Percentiles rank a stretch among this genome's conserved stretches.
phyloP scores from a whole-genome alignment of 257 asterid species.

The Petunia axillaris region DNA sequence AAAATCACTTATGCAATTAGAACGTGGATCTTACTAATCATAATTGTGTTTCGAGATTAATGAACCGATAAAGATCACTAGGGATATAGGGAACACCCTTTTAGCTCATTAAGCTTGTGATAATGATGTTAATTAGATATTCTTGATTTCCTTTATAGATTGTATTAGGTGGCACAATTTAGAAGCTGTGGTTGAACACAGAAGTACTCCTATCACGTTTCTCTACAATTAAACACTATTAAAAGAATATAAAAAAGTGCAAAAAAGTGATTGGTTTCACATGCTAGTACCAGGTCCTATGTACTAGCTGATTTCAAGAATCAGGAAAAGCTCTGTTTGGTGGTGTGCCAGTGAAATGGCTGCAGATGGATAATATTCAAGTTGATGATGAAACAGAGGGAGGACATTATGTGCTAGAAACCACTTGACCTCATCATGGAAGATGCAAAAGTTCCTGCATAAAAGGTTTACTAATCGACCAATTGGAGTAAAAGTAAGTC shows the following conservation, averaged over 20 bases:
- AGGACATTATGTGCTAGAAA: background rate
- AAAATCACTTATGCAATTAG: constrained; percentile 45
- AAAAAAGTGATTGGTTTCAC: constrained; percentile 18
- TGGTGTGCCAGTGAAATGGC: constrained; percentile 6
- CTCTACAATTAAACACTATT: constrained; percentile 7
- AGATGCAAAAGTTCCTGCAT: background rate
- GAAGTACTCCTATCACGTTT: background rate
- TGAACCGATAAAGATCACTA: constrained; percentile 33
- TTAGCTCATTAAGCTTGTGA: constrained; percentile 39
- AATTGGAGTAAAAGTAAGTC: background rate
- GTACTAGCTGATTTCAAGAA: constrained; percentile 17
- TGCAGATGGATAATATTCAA: background rate
- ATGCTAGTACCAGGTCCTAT: constrained; percentile 25
- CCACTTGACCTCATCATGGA: background rate
- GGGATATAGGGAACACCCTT: constrained; percentile 35
- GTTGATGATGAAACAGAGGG: background rate
- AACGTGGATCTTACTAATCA: constrained; percentile 46
- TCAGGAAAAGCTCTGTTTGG: background rate
- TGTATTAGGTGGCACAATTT: constrained; percentile 60
- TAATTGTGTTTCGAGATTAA: constrained; percentile 59
- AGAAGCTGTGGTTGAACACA: constrained; percentile 41
- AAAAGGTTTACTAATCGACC: background rate
- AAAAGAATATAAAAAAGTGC: background rate
- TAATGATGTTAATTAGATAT: constrained; percentile 34
- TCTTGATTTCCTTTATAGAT: constrained; percentile 43